Conservation (phyloP, 2,329 filamentous ascomycete species). For the Fonsecaea multimorphosa region DNA sequence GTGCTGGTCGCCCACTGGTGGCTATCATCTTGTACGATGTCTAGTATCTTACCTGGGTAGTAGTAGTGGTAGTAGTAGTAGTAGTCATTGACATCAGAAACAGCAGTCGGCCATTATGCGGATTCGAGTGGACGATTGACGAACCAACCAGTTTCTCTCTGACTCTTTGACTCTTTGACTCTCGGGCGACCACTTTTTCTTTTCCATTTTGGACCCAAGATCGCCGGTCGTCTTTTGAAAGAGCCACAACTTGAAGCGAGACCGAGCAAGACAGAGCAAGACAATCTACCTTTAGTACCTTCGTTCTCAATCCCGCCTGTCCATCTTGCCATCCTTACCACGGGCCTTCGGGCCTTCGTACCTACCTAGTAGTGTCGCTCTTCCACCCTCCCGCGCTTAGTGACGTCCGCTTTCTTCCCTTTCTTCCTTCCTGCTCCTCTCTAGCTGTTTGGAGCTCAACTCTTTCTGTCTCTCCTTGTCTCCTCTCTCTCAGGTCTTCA, state of each 20-base stretch:
- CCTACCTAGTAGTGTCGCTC: background rate
- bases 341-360: no score
- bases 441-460: constrained; percentile 8
- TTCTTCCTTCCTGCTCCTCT: background rate
- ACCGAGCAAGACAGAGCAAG: no score
- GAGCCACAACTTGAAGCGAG: no score
- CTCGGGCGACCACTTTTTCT: no score
- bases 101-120: background rate
- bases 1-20: no score
- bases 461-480: constrained; percentile 1
- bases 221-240: no score
- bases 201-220: constrained; percentile 15
- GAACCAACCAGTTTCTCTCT: background rate
- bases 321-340: background rate
- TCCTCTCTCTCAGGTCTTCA: background rate
- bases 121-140: no score
- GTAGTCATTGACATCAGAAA: background rate
- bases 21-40: no score
- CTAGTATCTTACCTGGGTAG: no score
- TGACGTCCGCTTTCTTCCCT: constrained; percentile 18
- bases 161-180: background rate
- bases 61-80: no score
- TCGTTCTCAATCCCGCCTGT: constrained; percentile 8
- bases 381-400: constrained; percentile 23
- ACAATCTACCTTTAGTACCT: no score